phyloP scores from a whole-genome alignment of 352 stramenopile species.

The Phytophthora rubi region DNA sequence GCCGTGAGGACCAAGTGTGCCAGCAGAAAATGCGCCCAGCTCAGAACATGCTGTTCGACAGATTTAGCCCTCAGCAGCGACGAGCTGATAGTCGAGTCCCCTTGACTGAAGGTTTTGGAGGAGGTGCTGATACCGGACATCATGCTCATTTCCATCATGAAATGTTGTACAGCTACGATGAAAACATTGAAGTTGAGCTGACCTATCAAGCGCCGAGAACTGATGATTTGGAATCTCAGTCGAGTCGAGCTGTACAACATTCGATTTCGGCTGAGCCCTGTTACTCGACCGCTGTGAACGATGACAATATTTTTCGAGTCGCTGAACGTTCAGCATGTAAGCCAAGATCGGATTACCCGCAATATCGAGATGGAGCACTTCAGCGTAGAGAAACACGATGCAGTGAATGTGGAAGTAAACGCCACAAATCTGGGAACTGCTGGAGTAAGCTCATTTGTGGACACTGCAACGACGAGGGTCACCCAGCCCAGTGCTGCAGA shows the following conservation, averaged over 20 bases:
- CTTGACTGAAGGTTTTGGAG: neutral
- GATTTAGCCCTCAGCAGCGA: neutral
- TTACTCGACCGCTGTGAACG: neutral
- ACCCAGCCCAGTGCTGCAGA: constrained; percentile 5
- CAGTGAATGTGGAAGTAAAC: too few species aligned
- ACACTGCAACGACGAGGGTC: constrained; percentile 8
- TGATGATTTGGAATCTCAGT: neutral
- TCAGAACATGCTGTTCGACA: neutral
- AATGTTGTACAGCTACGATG: neutral
- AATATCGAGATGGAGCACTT: neutral
- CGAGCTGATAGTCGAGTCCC: too few species aligned
- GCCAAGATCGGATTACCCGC: neutral
- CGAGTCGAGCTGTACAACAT: neutral
- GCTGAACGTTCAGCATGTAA: neutral
- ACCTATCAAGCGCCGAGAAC: neutral
- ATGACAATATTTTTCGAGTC: neutral
- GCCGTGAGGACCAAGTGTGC: too few species aligned
- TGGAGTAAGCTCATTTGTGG: constrained; percentile 1
- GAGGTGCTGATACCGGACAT: neutral
- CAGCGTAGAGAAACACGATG: neutral
- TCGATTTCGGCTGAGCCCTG: neutral
- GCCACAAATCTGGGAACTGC: neutral
- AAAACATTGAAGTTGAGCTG: neutral
- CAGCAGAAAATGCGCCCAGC: neutral
- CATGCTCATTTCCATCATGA: neutral